Base-by-base conservation (phyloP, 2,329 filamentous ascomycete genomes). In the Colletotrichum camelliae region DNA sequence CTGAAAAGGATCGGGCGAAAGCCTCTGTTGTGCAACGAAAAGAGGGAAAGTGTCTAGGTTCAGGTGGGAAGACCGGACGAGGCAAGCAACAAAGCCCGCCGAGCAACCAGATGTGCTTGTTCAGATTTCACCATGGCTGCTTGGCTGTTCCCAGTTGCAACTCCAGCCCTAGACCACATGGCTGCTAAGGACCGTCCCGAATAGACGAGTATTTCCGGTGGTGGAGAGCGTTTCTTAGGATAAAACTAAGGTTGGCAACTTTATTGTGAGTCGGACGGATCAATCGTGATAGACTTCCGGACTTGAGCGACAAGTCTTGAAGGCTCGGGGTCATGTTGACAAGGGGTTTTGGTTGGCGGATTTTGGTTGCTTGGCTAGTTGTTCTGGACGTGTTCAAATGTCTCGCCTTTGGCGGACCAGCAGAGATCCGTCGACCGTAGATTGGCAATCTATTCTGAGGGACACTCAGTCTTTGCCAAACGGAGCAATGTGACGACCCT, bases 401-500 rank as follows among this genome's bases (percentile, higher is more conserved):
- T 64, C 55, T 72, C 33, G n/a, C 27, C 18, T 57, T 24, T 43
- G 33, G 15, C 27, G 8, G 57, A 21, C 31, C 31, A 67, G 52
- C 15, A 24, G 35, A 48, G n/a, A 48, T 39, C 62, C 62, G 69
- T 62, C 37, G 39, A 24, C 48, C 60, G 21, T 67, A 62, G 31
- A 58, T 72, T 68, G 69, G 62, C 55, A 72, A 58, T 72, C 39
- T 72, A 75, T 57, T 72, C 33, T 61, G 15, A 35, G 33, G 69
- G 24, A 64, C 31, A 43, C 69, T n/a, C 55, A 58, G 61, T 43
- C 43, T 64, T 67, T 67, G 69, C 61, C 62, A 52, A 58, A 68
- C 57, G 55, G 69, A 75, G 69, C 33, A 72, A 62, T 64, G 62
- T 62, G 69, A 75, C 39, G 33, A 72, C 39, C 39, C 33, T 48